A percentile compares a stretch with the other conserved stretches of the same genome.
phyloP scores from a whole-genome alignment of 257 asterid species.

The Solanum gandarillasii region DNA sequence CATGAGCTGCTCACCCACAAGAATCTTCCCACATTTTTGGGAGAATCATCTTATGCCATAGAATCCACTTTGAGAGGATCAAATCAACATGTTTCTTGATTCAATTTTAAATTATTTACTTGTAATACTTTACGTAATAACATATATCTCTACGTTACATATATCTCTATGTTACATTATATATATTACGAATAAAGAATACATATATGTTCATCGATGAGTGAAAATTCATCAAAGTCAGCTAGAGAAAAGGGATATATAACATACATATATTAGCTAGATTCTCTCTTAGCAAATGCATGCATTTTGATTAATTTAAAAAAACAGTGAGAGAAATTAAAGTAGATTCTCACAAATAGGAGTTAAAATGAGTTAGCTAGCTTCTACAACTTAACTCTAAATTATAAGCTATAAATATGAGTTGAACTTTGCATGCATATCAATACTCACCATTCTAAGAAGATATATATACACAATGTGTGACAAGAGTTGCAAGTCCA shows the following conservation, averaged over 20 bases:
- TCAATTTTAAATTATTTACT: background rate
- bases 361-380: background rate
- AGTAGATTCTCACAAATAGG: background rate
- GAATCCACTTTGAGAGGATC: background rate
- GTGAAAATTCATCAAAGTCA: background rate
- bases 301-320: background rate
- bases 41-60: background rate
- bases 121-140: background rate
- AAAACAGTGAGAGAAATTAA: background rate
- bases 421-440: background rate
- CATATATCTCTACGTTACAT: background rate
- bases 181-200: background rate
- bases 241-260: background rate
- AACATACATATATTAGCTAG: background rate
- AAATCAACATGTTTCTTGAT: background rate
- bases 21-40: background rate
- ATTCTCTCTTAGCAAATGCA: background rate
- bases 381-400: background rate
- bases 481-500: conserved; percentile 14
- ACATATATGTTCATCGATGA: background rate
- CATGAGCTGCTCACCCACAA: background rate
- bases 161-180: background rate
- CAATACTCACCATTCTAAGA: background rate
- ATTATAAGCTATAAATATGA: background rate
- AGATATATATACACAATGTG: conserved; percentile 7